These are phyloP conservation scores for Ilyonectria robusta DNA, from an alignment of 2,329 filamentous ascomycete genomes.

Conservation along the genomic window DNA sequence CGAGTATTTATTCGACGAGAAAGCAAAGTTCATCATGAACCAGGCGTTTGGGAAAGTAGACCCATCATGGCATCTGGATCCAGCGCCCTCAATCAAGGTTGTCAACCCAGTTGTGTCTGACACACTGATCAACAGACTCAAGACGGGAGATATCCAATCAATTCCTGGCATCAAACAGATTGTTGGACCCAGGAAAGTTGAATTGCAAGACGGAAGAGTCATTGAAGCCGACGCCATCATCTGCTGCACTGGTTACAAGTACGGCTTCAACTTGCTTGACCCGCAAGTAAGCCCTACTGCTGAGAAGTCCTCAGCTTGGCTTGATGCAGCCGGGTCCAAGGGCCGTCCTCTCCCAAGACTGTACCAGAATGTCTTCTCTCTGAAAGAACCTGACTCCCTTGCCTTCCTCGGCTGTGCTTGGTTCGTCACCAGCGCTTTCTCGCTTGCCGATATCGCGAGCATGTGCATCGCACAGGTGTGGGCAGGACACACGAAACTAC, in stretches of 20 bases:
- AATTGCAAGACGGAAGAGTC: slow-evolving; percentile 49
- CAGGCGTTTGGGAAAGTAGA: slow-evolving; percentile 39
- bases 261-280: slow-evolving; percentile 49
- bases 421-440: slow-evolving; percentile 45
- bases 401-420: slow-evolving; percentile 52
- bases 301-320: slow-evolving; percentile 33
- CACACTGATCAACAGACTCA: slow-evolving; percentile 52
- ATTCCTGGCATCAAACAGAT: slow-evolving; percentile 49
- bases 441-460: slow-evolving; percentile 43
- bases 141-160: slow-evolving; percentile 53
- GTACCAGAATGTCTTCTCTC: slow-evolving; percentile 61
- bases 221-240: slow-evolving; percentile 54
- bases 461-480: slow-evolving; percentile 53
- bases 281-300: slow-evolving; percentile 32
- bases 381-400: slow-evolving; percentile 57
- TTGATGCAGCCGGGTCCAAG: slow-evolving; percentile 40
- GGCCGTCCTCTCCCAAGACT: slow-evolving; percentile 52
- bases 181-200: slow-evolving; percentile 42
- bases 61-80: slow-evolving; percentile 46
- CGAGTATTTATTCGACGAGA: slow-evolving; percentile 34
- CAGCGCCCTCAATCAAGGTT: slow-evolving; percentile 46
- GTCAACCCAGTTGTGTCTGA: slow-evolving; percentile 48
- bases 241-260: slow-evolving; percentile 56
- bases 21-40: slow-evolving; percentile 35
- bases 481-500: slow-evolving; percentile 48